phyloP scores from a whole-genome alignment of 1,139 yeast species.

The Lodderomyces elongisporus region DNA sequence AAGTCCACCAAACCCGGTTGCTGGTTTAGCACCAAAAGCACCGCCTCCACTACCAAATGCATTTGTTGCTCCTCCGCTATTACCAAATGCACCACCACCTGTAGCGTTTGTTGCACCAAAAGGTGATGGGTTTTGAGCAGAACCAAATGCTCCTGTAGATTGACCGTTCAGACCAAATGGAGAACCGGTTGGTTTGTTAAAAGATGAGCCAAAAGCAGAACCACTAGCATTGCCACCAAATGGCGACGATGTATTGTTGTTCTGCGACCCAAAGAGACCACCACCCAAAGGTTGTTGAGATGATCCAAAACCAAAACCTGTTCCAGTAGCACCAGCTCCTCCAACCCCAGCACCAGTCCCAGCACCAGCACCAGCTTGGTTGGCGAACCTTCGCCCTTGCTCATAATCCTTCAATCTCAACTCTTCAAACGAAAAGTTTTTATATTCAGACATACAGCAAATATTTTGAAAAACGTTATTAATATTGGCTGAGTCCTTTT shows the following conservation, averaged over 20 bases:
- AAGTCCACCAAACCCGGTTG: conserved; percentile 11
- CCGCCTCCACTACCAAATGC: conserved; percentile 15
- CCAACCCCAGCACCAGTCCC: conserved; percentile 20
- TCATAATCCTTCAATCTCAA: conserved; percentile 84
- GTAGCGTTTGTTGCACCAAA: conserved; percentile 7
- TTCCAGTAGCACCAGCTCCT: conserved; percentile 17
- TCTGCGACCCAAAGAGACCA: conserved; percentile 13
- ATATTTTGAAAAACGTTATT: conserved; percentile 69
- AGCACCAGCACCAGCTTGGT: conserved; percentile 20
- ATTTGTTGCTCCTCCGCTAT: conserved; percentile 7
- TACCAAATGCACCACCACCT: conserved; percentile 19
- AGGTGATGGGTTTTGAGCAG: conserved; percentile 9
- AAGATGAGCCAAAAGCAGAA: conserved; percentile 12
- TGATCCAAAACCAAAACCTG: conserved; percentile 30
- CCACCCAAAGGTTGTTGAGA: conserved; percentile 9
- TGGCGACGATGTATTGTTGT: conserved; percentile 8
- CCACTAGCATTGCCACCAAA: conserved; percentile 17
- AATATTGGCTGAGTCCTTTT: conserved; percentile 64
- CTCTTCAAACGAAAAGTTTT: conserved; percentile 78
- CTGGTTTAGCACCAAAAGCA: conserved; percentile 8
- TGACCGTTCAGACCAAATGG: conserved; percentile 9
- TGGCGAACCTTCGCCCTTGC: conserved; percentile 62
- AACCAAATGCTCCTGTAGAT: conserved; percentile 15
- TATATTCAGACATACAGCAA: conserved; percentile 86
- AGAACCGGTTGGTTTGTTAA: conserved; percentile 13